Conservation (phyloP, 805 yeast species). For the Suhomyces xylopsoci region DNA sequence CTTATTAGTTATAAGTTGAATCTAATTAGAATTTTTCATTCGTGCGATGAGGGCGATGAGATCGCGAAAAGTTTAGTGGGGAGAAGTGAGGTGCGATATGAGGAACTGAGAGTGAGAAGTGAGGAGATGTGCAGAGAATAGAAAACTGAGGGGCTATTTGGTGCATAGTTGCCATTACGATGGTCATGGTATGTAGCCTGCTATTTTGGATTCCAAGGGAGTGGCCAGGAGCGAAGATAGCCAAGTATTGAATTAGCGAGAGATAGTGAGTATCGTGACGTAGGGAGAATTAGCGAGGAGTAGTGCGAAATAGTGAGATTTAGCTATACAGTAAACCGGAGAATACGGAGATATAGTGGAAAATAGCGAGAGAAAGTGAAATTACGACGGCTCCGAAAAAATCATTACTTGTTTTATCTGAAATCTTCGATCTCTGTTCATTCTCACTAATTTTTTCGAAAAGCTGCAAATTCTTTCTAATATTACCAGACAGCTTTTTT, state of each 20-base stretch:
- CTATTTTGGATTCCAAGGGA: background rate
- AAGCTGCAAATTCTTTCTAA: background rate
- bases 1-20: background rate
- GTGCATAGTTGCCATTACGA: background rate
- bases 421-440: background rate
- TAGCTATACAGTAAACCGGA: background rate
- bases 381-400: background rate
- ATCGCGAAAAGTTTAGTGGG: background rate
- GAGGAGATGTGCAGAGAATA: background rate
- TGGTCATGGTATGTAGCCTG: background rate
- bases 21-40: background rate
- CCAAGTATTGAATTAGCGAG: background rate
- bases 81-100: constrained; percentile 1
- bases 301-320: background rate
- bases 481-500: too few species aligned
- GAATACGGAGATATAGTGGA: background rate
- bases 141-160: background rate
- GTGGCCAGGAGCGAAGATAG: background rate
- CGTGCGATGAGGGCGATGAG: background rate
- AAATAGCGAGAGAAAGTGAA: background rate
- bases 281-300: background rate
- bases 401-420: too few species aligned
- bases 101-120: background rate
- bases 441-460: background rate
- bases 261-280: background rate